Base-by-base conservation (phyloP, 2,329 filamentous ascomycete genomes). In the Rhinocladiella mackenziei region DNA sequence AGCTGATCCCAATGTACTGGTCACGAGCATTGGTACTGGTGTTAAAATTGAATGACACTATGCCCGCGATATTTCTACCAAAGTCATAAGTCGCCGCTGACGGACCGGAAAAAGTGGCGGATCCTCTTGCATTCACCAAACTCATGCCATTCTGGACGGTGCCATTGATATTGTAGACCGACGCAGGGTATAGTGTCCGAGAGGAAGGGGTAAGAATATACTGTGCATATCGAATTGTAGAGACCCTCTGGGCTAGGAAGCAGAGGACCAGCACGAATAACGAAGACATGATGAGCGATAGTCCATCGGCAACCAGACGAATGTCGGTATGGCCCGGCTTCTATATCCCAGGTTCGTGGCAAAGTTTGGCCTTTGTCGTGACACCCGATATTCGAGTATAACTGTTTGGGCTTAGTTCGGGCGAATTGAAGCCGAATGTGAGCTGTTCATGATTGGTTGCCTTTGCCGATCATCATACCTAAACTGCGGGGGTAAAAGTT, bases 21-120 rank as follows among this genome's bases (percentile, higher is more conserved):
- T n/a, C 23, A 8, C n/a, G 23, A 7, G 60, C 61, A 37, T 56
- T 47, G 0, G 52, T 18, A 2, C 60, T 55, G 1, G 56, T 56
- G 3, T 36, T 55, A 8, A 67, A 56, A 4, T 57, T 59, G 7
- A 69, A 55, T 2, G 60, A 61, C 6, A 69, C 65, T 2, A 64
- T 51, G 18, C 67, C 66, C 0, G 57, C 67, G 8, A 69, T 60
- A 33, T 69, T 69, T 38, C 61, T 62, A 10, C 59, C 59, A 48
- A 65, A 68, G 39, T 70, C 67, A 13, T 63, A 61, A 1, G 65
- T 67, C 4, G 67, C 59, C 1, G 64, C 63, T 3, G 66, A 66
- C 5, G 43, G 38, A 13, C 56, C 60, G n/a, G 45, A 29, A 28
- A 62, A 58, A 7, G 40, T 47, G 3, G 45, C 19, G 8, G 25